Evolutionary conservation across 805 yeast species (phyloP).

Genomic region (Starmerella bombi): DNA sequence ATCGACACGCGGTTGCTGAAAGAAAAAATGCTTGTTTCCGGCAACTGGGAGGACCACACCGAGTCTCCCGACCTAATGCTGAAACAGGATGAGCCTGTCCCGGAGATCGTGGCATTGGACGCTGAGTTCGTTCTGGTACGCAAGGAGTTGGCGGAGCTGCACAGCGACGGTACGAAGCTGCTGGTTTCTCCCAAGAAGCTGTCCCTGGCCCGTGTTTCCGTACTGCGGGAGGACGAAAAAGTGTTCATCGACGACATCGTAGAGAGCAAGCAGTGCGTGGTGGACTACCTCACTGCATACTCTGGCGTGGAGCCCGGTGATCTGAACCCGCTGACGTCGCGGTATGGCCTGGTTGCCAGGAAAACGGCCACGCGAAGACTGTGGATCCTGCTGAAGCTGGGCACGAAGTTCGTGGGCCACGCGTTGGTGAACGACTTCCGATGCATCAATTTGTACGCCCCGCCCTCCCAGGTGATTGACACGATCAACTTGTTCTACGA

Average conservation of each 20-base stretch:
- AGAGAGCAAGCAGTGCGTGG: constrained; percentile 48
- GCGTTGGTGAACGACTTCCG: constrained; percentile 85
- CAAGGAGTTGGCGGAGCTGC: constrained; percentile 67
- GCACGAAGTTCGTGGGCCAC: constrained; percentile 90
- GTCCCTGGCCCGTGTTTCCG: constrained; percentile 82
- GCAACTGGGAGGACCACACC: constrained; percentile 40
- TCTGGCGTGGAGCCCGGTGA: constrained; percentile 95
- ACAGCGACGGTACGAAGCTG: constrained; percentile 54
- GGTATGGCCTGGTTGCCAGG: constrained; percentile 57
- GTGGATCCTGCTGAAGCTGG: constrained; percentile 80
- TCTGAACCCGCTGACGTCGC: constrained; percentile 53
- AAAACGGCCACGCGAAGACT: constrained; percentile 77
- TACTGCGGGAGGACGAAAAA: constrained; percentile 34
- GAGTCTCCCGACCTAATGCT: constrained; percentile 28
- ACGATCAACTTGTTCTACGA: constrained; percentile 70
- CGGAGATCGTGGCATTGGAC: constrained; percentile 74
- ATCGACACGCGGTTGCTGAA: constrained; percentile 56
- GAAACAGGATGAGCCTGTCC: constrained; percentile 57
- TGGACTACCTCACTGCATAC: constrained; percentile 75
- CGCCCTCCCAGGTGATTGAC: constrained; percentile 72
- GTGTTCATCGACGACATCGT: constrained; percentile 83
- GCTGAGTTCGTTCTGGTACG: constrained; percentile 85
- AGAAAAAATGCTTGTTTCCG: constrained; percentile 60
- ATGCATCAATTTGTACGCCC: constrained; percentile 83
- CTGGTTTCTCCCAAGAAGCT: constrained; percentile 61